Conservation (phyloP, 169 alveolate species). For the Plasmodium cynomolgi region DNA sequence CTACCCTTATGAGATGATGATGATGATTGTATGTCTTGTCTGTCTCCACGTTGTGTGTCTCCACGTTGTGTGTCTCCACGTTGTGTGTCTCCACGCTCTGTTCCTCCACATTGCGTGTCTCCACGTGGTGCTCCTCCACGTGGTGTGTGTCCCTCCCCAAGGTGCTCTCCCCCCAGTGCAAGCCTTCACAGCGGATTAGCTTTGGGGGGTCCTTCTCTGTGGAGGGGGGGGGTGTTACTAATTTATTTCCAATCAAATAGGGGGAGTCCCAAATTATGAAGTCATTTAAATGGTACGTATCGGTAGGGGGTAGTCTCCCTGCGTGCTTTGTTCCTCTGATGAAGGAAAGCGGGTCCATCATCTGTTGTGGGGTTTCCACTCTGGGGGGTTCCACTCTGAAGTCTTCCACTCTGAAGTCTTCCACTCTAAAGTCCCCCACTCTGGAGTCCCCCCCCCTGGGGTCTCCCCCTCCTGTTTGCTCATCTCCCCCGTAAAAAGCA, state of each 20-base stretch:
- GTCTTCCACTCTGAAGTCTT: no score
- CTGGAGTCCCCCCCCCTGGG: neutral
- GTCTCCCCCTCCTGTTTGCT: neutral
- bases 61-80: neutral
- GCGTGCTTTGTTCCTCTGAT: neutral
- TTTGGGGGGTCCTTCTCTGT: neutral
- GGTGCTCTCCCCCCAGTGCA: neutral
- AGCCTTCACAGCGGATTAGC: neutral
- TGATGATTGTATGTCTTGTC: no score
- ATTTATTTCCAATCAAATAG: neutral
- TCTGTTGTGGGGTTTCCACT: no score
- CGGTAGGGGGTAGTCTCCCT: neutral
- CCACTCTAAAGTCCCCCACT: no score
- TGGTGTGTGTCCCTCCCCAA: neutral
- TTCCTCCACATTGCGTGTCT: no score
- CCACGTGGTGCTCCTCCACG: neutral
- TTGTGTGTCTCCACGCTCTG: no score
- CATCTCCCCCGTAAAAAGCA: neutral
- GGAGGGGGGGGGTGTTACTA: neutral
- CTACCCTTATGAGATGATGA: neutral
- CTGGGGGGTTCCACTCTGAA: no score
- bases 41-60: neutral
- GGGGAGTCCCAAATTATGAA: neutral
- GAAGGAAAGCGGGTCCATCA: neutral
- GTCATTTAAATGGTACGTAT: neutral